These are phyloP conservation scores for Colletotrichum viniferum DNA, from an alignment of 2,329 filamentous ascomycete species.

Conservation along the genomic window DNA sequence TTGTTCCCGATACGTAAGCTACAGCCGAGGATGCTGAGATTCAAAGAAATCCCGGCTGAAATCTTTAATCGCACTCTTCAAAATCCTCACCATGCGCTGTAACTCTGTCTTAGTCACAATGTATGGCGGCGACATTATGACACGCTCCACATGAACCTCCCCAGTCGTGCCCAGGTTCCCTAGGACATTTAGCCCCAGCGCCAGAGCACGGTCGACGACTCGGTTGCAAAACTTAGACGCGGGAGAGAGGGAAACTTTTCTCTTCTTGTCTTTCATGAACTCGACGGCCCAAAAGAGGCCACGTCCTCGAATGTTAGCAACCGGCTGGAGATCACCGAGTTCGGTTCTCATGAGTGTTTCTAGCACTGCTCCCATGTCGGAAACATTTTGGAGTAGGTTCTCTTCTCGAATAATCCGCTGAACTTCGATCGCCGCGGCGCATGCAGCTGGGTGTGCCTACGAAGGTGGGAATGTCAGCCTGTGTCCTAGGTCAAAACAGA, in stretches of 20 bases:
- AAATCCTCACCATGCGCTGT: not conserved
- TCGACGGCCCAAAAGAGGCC: constrained; percentile 48
- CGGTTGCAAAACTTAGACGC: not conserved
- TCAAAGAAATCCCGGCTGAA: not conserved
- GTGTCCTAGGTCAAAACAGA: not conserved
- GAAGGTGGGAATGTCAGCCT: not conserved
- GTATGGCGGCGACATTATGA: constrained; percentile 11
- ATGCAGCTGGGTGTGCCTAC: constrained; percentile 37
- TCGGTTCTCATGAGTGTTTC: constrained; percentile 27
- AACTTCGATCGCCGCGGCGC: constrained; percentile 40
- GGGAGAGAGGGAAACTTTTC: not conserved
- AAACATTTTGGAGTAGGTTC: constrained; percentile 34
- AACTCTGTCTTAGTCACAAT: not conserved
- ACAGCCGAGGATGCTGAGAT: not conserved
- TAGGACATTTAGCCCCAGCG: constrained; percentile 3
- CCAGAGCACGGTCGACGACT: not conserved
- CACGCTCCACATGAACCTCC: constrained; percentile 2
- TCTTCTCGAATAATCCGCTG: constrained; percentile 39
- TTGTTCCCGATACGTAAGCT: not conserved
- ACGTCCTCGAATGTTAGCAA: constrained; percentile 42
- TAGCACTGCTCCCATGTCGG: constrained; percentile 32
- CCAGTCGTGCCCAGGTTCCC: not conserved
- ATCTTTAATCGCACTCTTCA: not conserved
- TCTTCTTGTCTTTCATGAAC: not conserved
- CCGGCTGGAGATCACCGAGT: constrained; percentile 33